A percentile compares a stretch with the other conserved stretches of the same genome.
Conservation (phyloP, 805 yeast species). For the Saccharomycopsis olivae region DNA sequence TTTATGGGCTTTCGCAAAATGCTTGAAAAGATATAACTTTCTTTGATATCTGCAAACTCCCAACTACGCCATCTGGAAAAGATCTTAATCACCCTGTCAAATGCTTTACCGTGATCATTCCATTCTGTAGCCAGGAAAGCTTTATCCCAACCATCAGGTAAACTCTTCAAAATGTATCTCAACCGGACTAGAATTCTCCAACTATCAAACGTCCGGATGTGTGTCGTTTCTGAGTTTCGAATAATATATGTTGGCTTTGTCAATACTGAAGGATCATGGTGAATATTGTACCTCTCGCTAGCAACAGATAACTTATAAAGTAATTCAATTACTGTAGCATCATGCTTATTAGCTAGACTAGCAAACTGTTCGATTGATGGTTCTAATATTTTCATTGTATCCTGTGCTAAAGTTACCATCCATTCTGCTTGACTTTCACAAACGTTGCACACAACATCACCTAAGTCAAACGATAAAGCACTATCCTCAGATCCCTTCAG, state of each 20-base stretch:
- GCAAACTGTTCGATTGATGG: slow-evolving; percentile 25
- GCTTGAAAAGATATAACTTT: slow-evolving; percentile 42
- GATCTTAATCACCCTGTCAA: slow-evolving; percentile 40
- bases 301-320: slow-evolving; percentile 36
- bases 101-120: slow-evolving; percentile 41
- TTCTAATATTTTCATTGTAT: neutral
- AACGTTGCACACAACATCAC: slow-evolving; percentile 24
- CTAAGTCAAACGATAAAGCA: slow-evolving; percentile 23
- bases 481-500: slow-evolving; percentile 19
- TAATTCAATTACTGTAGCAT: slow-evolving; percentile 25
- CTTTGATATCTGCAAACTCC: slow-evolving; percentile 66
- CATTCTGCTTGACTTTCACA: slow-evolving; percentile 30
- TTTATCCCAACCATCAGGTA: slow-evolving; percentile 46
- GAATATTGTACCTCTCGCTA: slow-evolving; percentile 41
- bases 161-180: slow-evolving; percentile 54
- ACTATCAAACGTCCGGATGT: slow-evolving; percentile 69
- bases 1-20: too few species aligned
- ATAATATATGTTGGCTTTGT: slow-evolving; percentile 82
- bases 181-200: slow-evolving; percentile 81
- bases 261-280: slow-evolving; percentile 80
- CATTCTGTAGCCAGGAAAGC: slow-evolving; percentile 7
- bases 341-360: slow-evolving; percentile 21
- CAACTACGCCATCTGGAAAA: slow-evolving; percentile 83
- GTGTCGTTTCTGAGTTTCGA: slow-evolving; percentile 51
- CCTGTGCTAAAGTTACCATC: slow-evolving; percentile 20